Conservation (phyloP, 306 rosid species). For the Cyclanthera cordifolia region DNA sequence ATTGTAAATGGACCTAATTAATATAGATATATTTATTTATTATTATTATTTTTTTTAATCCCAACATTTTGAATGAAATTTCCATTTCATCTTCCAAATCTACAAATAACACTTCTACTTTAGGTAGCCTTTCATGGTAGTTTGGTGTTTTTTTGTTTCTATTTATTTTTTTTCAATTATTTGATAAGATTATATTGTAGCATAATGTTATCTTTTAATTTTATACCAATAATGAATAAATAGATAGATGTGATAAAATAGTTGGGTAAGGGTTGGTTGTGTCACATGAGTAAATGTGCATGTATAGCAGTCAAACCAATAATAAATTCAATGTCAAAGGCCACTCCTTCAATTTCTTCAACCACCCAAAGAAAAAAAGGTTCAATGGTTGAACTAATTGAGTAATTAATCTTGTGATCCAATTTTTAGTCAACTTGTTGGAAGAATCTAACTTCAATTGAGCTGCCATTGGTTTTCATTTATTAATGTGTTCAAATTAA, state of each 20-base stretch:
- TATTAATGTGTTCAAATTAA: background rate
- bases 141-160: too few species aligned
- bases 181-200: too few species aligned
- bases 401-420: background rate
- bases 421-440: background rate
- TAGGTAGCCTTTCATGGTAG: too few species aligned
- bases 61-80: too few species aligned
- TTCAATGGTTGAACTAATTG: background rate
- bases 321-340: slow-evolving; percentile 1
- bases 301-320: background rate
- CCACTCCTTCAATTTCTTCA: background rate
- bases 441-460: background rate
- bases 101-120: too few species aligned
- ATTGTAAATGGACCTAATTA: too few species aligned
- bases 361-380: background rate
- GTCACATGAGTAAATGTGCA: background rate
- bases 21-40: too few species aligned
- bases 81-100: too few species aligned
- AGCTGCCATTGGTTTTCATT: background rate
- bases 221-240: too few species aligned
- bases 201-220: too few species aligned
- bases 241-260: background rate
- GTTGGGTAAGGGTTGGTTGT: slow-evolving; percentile 1
- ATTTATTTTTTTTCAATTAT: too few species aligned
- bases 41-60: too few species aligned